These are phyloP conservation scores for Pseudevernia furfuracea DNA, from an alignment of 495 filamentous ascomycete genomes.

Conservation along the genomic window DNA sequence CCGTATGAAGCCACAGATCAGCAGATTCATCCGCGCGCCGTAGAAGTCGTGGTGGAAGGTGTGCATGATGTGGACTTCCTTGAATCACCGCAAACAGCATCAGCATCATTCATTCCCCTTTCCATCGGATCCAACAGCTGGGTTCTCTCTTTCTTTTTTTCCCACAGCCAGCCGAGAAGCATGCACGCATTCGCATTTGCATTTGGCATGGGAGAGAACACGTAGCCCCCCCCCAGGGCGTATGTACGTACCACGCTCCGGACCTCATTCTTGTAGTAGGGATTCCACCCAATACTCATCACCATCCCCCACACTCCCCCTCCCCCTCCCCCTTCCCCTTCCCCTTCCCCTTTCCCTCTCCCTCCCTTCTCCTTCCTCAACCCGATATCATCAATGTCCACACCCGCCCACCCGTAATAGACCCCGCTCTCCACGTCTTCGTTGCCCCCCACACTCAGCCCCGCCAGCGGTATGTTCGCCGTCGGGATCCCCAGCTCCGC, in stretches of 20 bases:
- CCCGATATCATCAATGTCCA: slow-evolving; percentile 34
- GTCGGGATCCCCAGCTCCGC: slow-evolving; percentile 88
- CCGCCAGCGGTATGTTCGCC: slow-evolving; percentile 85
- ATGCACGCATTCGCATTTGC: no score
- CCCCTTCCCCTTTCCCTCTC: not conserved
- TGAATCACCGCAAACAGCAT: slow-evolving; percentile 16
- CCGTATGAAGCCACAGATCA: slow-evolving; percentile 80
- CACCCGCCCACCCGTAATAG: slow-evolving; percentile 82
- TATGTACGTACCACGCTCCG: slow-evolving; percentile 55
- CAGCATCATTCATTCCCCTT: not conserved
- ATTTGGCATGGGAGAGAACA: no score
- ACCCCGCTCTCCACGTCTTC: slow-evolving; percentile 65
- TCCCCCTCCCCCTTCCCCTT: slow-evolving; percentile 1
- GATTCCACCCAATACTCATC: slow-evolving; percentile 93
- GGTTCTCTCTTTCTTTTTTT: not conserved
- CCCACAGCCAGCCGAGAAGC: no score
- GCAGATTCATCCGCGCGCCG: slow-evolving; percentile 62
- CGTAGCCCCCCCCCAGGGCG: no score
- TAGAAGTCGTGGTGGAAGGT: slow-evolving; percentile 74
- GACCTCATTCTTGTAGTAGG: slow-evolving; percentile 81
- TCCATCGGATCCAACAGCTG: not conserved
- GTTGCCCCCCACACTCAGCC: slow-evolving; percentile 59
- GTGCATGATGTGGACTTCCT: slow-evolving; percentile 86
- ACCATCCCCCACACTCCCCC: slow-evolving; percentile 72
- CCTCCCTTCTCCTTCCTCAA: slow-evolving; percentile 9